Evolutionary conservation across 768 basidiomycete genomes (phyloP).

Genomic region (Lanmaoa pseudosensibilis): DNA sequence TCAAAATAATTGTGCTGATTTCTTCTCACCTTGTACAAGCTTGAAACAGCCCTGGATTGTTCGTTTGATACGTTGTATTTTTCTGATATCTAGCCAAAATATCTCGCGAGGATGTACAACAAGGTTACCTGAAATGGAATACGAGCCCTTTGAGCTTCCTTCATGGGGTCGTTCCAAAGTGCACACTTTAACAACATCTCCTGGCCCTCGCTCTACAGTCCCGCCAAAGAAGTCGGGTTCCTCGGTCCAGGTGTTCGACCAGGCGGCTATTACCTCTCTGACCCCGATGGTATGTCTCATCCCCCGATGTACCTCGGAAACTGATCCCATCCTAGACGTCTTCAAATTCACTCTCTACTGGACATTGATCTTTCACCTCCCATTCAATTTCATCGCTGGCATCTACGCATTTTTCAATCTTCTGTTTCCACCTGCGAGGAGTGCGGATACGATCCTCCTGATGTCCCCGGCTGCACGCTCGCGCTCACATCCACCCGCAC

Average conservation of each 20-base stretch:
- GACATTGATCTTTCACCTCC: slow-evolving; percentile 47
- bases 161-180: background rate
- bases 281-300: slow-evolving; percentile 30
- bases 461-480: background rate
- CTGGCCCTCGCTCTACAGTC: slow-evolving; percentile 42
- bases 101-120: background rate
- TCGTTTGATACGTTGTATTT: background rate
- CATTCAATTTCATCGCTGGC: slow-evolving; percentile 41
- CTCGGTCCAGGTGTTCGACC: slow-evolving; percentile 29
- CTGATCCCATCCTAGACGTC: slow-evolving; percentile 32
- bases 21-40: too few relatives aligned
- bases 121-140: slow-evolving; percentile 1
- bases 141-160: too few relatives aligned
- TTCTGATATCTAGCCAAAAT: background rate
- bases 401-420: slow-evolving; percentile 44
- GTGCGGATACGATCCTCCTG: slow-evolving; percentile 2
- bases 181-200: slow-evolving; percentile 22
- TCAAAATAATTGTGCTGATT: background rate
- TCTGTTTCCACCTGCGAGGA: slow-evolving; percentile 36
- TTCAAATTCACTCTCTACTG: slow-evolving; percentile 50
- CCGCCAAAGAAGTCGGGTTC: slow-evolving; percentile 35
- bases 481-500: background rate
- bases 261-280: slow-evolving; percentile 36
- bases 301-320: too few relatives aligned
- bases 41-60: background rate